Base-by-base conservation (phyloP, 805 yeast genomes). In the Soucietia sequanensis region DNA sequence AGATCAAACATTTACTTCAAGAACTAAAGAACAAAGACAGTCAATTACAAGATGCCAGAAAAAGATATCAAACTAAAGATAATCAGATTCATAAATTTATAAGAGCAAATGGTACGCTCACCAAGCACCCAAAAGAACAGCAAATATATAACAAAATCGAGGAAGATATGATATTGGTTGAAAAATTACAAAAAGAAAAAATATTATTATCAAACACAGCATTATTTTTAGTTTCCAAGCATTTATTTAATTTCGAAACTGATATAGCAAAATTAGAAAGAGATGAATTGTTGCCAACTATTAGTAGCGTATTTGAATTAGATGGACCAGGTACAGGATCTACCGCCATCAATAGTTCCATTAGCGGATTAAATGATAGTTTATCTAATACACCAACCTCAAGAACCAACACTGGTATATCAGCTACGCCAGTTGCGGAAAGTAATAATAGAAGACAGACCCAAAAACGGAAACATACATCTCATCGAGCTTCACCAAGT, bases 161-260 rank as follows among this genome's bases (percentile, higher is more conserved):
- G 29, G 83, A 81, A 28, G 91, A 84, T 37, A 76, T 81, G 65
- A 71, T 70, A 23, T 62, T 68, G 30, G 80, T 83, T 5, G 68
- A 74, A 34, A 66, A 65, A 34, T 48, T 87, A 25, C 97, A 91
- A 54, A 75, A 77, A 41, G 93, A 85, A 39, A 91, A 93, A 62
- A 76, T 83, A 31, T 62, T 81, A 9, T 59, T 89, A 25, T 86
- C 96, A 4, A 85, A 87, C 52, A 88, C 95, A 1, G 90, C 95
- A 3, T 68, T 91, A 30, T 84, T 82, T 54, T 58, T 84, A 21
- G 77, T 91, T 3, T 64, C 89, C 2, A 84, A 84, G 52, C 95
- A 91, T 56, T 65, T 89, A 40, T 69, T 70, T 34, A 75, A 75
- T 46, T 72, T 91, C 25, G 93, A 88, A 48, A 73, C 78, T 14